Base-by-base conservation (phyloP, 2,329 filamentous ascomycete species). In the Pseudocercospora macadamiae region DNA sequence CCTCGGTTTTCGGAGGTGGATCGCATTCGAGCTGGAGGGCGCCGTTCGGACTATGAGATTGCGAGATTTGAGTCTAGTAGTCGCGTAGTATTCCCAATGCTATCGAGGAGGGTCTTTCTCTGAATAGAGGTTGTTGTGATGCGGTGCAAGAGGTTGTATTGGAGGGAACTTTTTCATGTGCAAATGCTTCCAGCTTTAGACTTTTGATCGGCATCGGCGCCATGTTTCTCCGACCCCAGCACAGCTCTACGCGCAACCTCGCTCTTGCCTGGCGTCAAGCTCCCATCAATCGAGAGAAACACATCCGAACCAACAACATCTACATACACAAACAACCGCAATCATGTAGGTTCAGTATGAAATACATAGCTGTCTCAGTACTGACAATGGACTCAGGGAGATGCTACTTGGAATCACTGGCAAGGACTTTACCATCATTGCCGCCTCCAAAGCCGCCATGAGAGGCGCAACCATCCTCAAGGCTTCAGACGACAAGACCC, bases 351-450 rank as follows among this genome's bases (percentile, higher is more conserved):
- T 55, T 18, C 21, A n/a, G 37, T n/a, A 4, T 21, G 32, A 10
- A 23, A 8, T 12, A n/a, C 1, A 14, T 5, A 5, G 10, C 8
- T 39, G 23, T 16, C 6, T 10, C 6, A 23, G 6, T 14, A 37
- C 51, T 64, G 52, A 66, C 32, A 18, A 21, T 52, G 18, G 8
- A 2, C 8, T 4, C 60, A 97, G 93, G 95, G 95, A 99, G 87
- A 91, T 97, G 76, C 85, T 99, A 75, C 86, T 99, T 70, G 95
- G 95, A 73, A 96, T 99, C 77, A 97, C 93, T 61, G 96, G 95
- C 82, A 96, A 96, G 83, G 96, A 99, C 86, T 99, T 97, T 78
- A 96, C 93, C 81, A 87, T 99, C 84, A 88, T 99, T 76, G 95
- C 92, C 72, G 91, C 95, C 71, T 97, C 93, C 64, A 97, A 99